A percentile compares a stretch with the other conserved stretches of the same genome.
Conservation (phyloP, 805 yeast species). For the Yarrowia phangngaensis region DNA sequence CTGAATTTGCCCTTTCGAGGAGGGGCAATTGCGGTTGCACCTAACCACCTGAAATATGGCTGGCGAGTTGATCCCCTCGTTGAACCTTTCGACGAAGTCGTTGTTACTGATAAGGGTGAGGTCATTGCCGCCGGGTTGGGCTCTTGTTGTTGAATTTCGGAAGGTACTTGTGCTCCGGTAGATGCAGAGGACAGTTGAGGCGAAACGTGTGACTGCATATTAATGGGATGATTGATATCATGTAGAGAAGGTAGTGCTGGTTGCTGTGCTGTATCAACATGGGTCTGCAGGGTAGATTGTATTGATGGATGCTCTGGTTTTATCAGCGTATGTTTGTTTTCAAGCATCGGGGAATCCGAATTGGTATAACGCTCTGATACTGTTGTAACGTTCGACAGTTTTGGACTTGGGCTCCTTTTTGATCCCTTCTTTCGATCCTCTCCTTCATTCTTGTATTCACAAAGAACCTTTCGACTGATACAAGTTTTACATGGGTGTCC, state of each 20-base stretch:
- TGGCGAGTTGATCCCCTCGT: slow-evolving; percentile 30
- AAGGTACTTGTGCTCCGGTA: background rate
- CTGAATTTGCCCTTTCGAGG: slow-evolving; percentile 34
- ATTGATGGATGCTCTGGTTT: too few relatives aligned
- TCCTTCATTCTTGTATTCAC: slow-evolving; percentile 28
- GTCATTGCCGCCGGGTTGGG: background rate
- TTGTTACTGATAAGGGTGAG: slow-evolving; percentile 4
- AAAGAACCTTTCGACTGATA: slow-evolving; percentile 27
- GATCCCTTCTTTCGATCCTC: slow-evolving; percentile 8
- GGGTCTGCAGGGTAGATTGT: slow-evolving; percentile 5
- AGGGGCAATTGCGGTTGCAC: slow-evolving; percentile 37
- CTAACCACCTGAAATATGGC: slow-evolving; percentile 37
- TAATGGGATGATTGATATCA: too few relatives aligned
- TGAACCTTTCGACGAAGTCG: background rate
- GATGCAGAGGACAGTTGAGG: background rate
- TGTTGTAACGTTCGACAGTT: too few relatives aligned
- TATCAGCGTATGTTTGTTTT: too few relatives aligned
- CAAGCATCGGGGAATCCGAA: too few relatives aligned
- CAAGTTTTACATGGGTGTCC: slow-evolving; percentile 32
- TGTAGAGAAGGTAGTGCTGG: background rate
- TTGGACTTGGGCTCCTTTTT: slow-evolving; percentile 12
- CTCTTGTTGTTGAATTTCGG: background rate
- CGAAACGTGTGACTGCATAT: background rate
- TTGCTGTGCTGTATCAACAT: background rate
- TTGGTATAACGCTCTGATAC: too few relatives aligned